Base-by-base conservation (phyloP, 2,329 filamentous ascomycete species). In the Alternaria angustiovoidea region DNA sequence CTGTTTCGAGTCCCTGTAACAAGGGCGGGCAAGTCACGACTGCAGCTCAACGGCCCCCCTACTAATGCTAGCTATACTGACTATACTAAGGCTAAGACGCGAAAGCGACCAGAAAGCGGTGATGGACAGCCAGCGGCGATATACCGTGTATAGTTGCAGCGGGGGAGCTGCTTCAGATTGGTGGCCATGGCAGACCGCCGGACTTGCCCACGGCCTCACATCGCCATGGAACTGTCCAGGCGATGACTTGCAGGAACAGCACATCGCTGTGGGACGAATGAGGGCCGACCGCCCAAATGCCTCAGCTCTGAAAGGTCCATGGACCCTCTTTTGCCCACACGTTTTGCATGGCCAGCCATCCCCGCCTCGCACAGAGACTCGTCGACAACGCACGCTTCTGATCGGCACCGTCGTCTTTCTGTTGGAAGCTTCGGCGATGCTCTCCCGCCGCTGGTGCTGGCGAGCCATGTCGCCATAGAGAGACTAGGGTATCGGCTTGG, bases 221-320 rank as follows among this genome's bases (percentile, higher is more conserved):
- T 39, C 24, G 46, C 38, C 24, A 48, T 58, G 42, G 53, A 47
- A 18, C 32, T 32, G 54, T 46, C 54, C 59, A 51, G 55, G 51
- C 61, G 46, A 67, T 68, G 65, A 67, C 68, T 71, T 71, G 67
- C 68, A 70, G 62, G 57, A 62, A 58, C 69, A 68, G 67, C 66
- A 65, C 61, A 63, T 66, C 63, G 52, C 54, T 24, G 48, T 48
- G 22, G 26, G 42, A 51, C 67, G 47, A 70, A 69, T 69, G 59
- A 62, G 54, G 47, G 47, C 42, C 64, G 56, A 48, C 56, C 58
- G 47, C 60, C 61, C 68, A 64, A 65, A 65, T 55, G 49, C 64
- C 66, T 71, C 67, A 66, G 61, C 64, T 53, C 36, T 26, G 22
- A n/a, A 43, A 16, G 32, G 7, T 39, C 46, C 28, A 24, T 24